Base-by-base conservation (phyloP, 257 asterid genomes). In the Verbena officinalis region DNA sequence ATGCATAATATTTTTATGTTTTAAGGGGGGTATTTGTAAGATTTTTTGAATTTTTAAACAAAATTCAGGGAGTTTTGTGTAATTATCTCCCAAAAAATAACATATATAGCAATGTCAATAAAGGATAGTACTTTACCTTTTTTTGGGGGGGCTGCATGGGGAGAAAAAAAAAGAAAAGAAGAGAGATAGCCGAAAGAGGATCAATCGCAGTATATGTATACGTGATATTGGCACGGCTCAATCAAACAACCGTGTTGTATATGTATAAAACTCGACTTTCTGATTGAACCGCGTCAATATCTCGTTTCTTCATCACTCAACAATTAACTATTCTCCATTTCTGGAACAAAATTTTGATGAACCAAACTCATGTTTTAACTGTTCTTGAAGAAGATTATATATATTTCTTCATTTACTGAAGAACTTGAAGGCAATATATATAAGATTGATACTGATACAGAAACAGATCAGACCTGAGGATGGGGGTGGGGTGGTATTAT, bases 171-270 rank as follows among this genome's bases (percentile, higher is more conserved):
- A 52, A 30, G 7, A 30, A 30, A 30, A 30, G 4, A 30, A 30
- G 38, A 52, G 58, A 13, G 38, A 24, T 14, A 52, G 20, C 10
- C 33, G 13, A 2, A 52, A 13, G 58, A 52, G 36, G 17, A 23
- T 11, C 38, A 23, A 7, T 24, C 4, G 38, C 24, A 23, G 19
- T 52, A 24, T 12, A 24, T 1, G n/a, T n/a, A 0, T 16, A n/a
- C 31, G 95, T 83, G 98, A 91, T 91, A 91, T 91, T 91, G 98
- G 95, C 98, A 83, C 96, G 96, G 98, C 98, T 91, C 98, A 91
- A 88, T 91, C 84, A 86, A 86, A 91, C 72, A 86, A 78, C 83
- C 43, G 86, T 58, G 76, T 84, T 89, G 87, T 64, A 71, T 3
- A 11, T 7, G 20, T 7, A 27, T 33, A 45, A 88, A 87, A 83